Evolutionary conservation across 257 asterid species (phyloP).

Genomic region (Rhazya stricta): DNA sequence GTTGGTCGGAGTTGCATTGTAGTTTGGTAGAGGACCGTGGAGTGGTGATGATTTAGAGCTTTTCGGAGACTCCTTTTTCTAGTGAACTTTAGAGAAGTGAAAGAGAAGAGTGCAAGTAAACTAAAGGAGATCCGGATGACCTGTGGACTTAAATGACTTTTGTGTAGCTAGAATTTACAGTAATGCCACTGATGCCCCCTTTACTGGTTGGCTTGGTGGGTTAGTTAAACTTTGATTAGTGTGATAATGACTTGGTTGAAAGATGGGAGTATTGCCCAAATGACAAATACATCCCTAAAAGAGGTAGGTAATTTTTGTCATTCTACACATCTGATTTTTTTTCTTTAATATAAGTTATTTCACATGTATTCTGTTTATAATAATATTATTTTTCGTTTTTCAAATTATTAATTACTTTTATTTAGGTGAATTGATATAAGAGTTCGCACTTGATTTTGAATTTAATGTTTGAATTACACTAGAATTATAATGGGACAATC

Average conservation of each 20-base stretch:
- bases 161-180: neutral
- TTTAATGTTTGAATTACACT: too few relatives aligned
- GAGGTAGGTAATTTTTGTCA: too few relatives aligned
- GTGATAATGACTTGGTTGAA: neutral
- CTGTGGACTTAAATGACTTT: conserved; percentile 4
- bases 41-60: neutral
- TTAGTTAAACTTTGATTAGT: neutral
- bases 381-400: too few relatives aligned
- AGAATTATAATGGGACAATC: too few relatives aligned
- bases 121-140: neutral
- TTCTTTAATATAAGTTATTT: too few relatives aligned
- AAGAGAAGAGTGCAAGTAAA: neutral
- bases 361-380: too few relatives aligned
- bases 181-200: neutral
- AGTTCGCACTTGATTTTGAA: too few relatives aligned
- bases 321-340: too few relatives aligned
- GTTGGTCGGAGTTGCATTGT: conserved; percentile 47
- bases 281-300: too few relatives aligned
- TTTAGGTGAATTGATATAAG: too few relatives aligned
- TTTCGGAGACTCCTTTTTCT: conserved; percentile 4
- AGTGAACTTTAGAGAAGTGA: neutral
- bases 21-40: neutral
- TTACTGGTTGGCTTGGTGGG: neutral
- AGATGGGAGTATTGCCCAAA: too few relatives aligned
- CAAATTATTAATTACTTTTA: too few relatives aligned